These are phyloP conservation scores for Globisporangium lucens DNA, from an alignment of 352 stramenopile genomes.

Conservation along the genomic window DNA sequence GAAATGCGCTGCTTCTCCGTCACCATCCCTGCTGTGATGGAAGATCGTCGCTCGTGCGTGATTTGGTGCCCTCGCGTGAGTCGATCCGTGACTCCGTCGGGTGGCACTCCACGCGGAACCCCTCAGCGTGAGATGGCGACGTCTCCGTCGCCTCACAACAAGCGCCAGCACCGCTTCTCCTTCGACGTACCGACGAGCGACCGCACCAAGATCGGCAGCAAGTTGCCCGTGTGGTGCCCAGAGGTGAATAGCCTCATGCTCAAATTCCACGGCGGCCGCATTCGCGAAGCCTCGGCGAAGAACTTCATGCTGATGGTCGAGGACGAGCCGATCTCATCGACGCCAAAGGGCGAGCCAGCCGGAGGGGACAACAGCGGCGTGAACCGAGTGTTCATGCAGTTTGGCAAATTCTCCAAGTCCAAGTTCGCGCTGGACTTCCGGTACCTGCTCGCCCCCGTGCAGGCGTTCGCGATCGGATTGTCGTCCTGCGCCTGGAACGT, in stretches of 20 bases:
- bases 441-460: conserved; percentile 78
- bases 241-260: conserved; percentile 87
- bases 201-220: conserved; percentile 79
- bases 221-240: conserved; percentile 82
- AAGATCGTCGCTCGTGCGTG: conserved; percentile 71
- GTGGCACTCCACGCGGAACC: conserved; percentile 59
- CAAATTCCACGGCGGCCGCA: conserved; percentile 86
- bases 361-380: conserved; percentile 34
- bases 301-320: conserved; percentile 90
- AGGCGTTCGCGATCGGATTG: conserved; percentile 84
- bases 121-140: conserved; percentile 54
- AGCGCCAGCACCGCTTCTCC: conserved; percentile 64
- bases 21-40: conserved; percentile 80
- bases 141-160: conserved; percentile 69
- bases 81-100: conserved; percentile 50
- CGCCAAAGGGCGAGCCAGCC: conserved; percentile 13
- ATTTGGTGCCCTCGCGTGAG: conserved; percentile 82
- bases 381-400: conserved; percentile 80
- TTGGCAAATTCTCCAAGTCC: conserved; percentile 86
- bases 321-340: conserved; percentile 40
- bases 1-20: conserved; percentile 84
- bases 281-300: conserved; percentile 85
- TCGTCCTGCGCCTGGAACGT: conserved; percentile 84
- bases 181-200: conserved; percentile 71
- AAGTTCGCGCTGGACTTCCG: conserved; percentile 88